Percentiles rank a stretch among this genome's conserved stretches.
phyloP scores from a whole-genome alignment of 305 asterid genomes.

The Stenogyne calaminthoides region DNA sequence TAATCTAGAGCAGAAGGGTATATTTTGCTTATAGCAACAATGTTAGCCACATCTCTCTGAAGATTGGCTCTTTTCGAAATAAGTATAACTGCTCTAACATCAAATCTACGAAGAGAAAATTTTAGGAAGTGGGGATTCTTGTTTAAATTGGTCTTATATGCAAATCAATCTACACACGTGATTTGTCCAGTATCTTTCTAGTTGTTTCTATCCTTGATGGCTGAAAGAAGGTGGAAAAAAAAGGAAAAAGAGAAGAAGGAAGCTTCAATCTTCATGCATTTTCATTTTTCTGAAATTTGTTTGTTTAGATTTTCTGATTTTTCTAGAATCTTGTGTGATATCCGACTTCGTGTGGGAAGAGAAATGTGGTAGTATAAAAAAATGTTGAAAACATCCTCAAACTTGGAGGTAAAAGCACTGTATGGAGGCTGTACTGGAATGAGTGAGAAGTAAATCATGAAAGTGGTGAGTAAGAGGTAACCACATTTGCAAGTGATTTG shows the following conservation, averaged over 20 bases:
- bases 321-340: neutral
- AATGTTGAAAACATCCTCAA: neutral
- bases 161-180: neutral
- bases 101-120: neutral
- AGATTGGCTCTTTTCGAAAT: neutral
- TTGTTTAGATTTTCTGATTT: neutral
- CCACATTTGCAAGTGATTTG: neutral
- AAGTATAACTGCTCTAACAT: neutral
- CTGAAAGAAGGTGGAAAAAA: too few species aligned
- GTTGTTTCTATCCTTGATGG: too few species aligned
- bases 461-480: neutral
- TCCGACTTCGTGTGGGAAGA: neutral
- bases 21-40: neutral
- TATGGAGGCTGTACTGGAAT: neutral
- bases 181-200: too few species aligned
- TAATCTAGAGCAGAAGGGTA: neutral
- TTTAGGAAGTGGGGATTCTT: neutral
- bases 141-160: neutral
- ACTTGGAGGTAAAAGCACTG: neutral
- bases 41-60: neutral
- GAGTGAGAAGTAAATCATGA: neutral
- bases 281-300: neutral
- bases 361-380: neutral
- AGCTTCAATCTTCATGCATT: neutral
- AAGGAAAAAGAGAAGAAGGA: too few species aligned